Percentiles rank a stretch among this genome's conserved stretches.
Evolutionary conservation across 306 rosid species (phyloP).

Genomic region (Medicago ruthenica): DNA sequence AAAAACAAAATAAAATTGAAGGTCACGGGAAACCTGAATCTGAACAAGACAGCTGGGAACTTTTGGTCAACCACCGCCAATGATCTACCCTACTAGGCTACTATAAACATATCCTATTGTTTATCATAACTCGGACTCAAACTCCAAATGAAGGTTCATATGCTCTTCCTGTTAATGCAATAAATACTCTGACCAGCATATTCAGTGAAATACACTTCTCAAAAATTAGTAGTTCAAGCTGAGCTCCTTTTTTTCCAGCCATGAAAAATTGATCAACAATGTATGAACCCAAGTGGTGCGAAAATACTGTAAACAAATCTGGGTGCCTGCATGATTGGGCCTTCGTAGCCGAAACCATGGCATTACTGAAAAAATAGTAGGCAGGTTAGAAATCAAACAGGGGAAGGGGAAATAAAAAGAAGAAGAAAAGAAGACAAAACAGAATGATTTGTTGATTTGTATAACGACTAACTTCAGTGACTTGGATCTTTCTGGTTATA

Average conservation of each 20-base stretch:
- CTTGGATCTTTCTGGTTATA: neutral
- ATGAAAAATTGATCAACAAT: neutral
- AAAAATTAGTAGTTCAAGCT: neutral
- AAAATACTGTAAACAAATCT: neutral
- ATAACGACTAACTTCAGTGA: neutral
- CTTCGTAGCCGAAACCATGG: neutral
- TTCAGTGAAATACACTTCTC: neutral
- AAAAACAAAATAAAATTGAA: neutral
- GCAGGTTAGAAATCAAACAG: slow-evolving; percentile 25
- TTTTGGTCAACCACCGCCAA: neutral
- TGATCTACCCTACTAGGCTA: neutral
- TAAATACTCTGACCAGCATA: neutral
- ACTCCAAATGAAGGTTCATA: neutral
- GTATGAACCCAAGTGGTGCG: neutral
- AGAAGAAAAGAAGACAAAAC: neutral
- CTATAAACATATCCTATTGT: slow-evolving; percentile 5
- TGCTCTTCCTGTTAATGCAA: slow-evolving; percentile 4
- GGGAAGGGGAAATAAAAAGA: neutral
- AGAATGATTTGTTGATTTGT: neutral
- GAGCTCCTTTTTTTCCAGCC: neutral
- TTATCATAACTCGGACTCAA: slow-evolving; percentile 3
- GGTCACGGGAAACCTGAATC: slow-evolving; percentile 2
- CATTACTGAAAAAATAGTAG: neutral
- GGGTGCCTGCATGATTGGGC: slow-evolving; percentile 9
- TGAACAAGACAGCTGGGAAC: slow-evolving; percentile 5